Base-by-base conservation (phyloP, 345 rosid species). In the Microthlaspi erraticum region DNA sequence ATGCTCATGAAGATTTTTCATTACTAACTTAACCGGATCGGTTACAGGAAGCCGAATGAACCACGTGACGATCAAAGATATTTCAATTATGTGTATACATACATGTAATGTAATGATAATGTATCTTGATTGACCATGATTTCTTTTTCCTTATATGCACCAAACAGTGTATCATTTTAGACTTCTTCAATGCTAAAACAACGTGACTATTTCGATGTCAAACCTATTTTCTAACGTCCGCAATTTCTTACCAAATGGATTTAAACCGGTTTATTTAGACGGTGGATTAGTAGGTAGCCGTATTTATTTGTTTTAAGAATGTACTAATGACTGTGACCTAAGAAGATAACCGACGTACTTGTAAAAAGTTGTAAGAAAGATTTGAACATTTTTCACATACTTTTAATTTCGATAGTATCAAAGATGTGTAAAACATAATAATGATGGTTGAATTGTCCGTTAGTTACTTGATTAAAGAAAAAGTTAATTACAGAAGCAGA, bases 131-230 rank as follows among this genome's bases (percentile, higher is more conserved):
- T 48, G 33, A 23, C 33, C 37, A 38, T 2, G 1, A 14, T 19
- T 23, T 48, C 2, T 44, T 4, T 9, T 23, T 46, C 10, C 6
- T 38, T 34, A 14, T 14, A 4, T 58, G 49, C 53, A 46, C 49
- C 57, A 33, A 34, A 45, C 12, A 56, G 7, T 45, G 3, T 48
- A 38, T 5, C n/a, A 55, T 26, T 12, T 8, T 48, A 45, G 71
- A 72, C 76, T 36, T 60, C 26, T 64, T 72, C 58, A 44, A 45
- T 55, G 23, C 42, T 13, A 58, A 45, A 44, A 13, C 49, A 65
- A 37, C 64, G 76, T 64, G 71, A 23, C 77, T 26, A 29, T 16
- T 62, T 46, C 51, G n/a, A 72, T 54, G 51, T 63, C 76, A 62
- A 66, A 54, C 42, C 41, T 54, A 42, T 67, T 11, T 67, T 11